phyloP scores from a whole-genome alignment of 2,329 filamentous ascomycete genomes.

The Sporothrix brunneoviolacea region DNA sequence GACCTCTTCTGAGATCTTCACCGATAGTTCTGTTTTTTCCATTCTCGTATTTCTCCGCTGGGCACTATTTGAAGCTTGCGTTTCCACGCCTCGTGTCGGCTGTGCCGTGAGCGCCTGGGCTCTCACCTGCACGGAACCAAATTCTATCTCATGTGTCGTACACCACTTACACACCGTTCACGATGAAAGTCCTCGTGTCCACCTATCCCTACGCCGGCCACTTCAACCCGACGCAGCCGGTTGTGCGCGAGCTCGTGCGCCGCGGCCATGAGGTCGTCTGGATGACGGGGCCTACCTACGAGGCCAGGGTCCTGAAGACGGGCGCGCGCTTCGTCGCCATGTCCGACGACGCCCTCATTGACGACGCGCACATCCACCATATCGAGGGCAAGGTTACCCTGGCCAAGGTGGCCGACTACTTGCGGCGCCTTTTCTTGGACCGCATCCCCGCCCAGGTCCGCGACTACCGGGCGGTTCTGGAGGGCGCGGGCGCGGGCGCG shows the following conservation, averaged over 20 bases:
- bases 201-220: slow-evolving; percentile 35
- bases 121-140: no score
- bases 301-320: slow-evolving; percentile 27
- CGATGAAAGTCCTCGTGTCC: slow-evolving; percentile 32
- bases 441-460: slow-evolving; percentile 16
- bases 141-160: no score
- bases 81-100: no score
- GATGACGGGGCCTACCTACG: slow-evolving; percentile 30
- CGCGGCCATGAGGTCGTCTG: slow-evolving; percentile 33
- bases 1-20: no score
- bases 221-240: slow-evolving; percentile 33
- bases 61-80: no score
- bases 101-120: no score
- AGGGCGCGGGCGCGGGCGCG: neutral
- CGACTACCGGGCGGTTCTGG: slow-evolving; percentile 11
- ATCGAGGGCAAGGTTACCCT: slow-evolving; percentile 8
- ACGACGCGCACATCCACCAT: slow-evolving; percentile 11
- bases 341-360: slow-evolving; percentile 23
- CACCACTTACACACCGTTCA: no score
- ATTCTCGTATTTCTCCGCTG: no score
- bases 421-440: slow-evolving; percentile 14
- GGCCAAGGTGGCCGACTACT: slow-evolving; percentile 10
- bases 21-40: no score
- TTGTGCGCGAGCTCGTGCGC: slow-evolving; percentile 30
- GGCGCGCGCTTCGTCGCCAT: slow-evolving; percentile 31